Conservation (phyloP, 2,329 filamentous ascomycete species). For the Juglanconis juglandina region DNA sequence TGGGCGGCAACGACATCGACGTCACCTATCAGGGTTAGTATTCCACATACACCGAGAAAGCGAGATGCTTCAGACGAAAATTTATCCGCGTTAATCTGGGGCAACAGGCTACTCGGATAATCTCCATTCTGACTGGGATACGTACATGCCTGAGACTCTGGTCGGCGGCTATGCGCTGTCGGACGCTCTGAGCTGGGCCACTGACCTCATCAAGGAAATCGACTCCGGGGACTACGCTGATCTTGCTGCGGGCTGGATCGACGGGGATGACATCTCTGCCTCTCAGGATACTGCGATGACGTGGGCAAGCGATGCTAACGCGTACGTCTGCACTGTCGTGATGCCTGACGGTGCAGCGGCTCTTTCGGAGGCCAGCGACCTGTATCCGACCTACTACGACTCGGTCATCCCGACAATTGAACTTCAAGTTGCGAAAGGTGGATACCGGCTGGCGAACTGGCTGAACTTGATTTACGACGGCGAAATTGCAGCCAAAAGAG, state of each 20-base stretch:
- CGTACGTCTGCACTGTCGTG: constrained; percentile 38
- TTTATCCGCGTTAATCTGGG: background rate
- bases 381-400: constrained; percentile 42
- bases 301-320: constrained; percentile 43
- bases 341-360: constrained; percentile 38
- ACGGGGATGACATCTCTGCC: constrained; percentile 33
- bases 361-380: constrained; percentile 32
- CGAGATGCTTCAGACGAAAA: background rate
- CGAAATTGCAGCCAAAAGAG: constrained; percentile 20
- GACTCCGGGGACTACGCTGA: constrained; percentile 32
- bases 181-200: constrained; percentile 34
- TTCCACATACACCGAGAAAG: background rate
- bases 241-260: constrained; percentile 33
- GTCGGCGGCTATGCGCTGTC: constrained; percentile 32
- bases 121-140: constrained; percentile 61
- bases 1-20: constrained; percentile 55
- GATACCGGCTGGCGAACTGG: constrained; percentile 32
- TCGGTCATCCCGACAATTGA: constrained; percentile 38
- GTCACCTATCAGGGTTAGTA: constrained; percentile 45
- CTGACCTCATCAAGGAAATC: constrained; percentile 32
- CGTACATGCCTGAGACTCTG: constrained; percentile 41
- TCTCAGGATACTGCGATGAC: constrained; percentile 34
- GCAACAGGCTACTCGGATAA: constrained; percentile 44
- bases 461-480: constrained; percentile 25
- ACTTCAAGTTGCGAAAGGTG: constrained; percentile 41